Base-by-base conservation (phyloP, 306 rosid species). In the Potentilla sterilis region DNA sequence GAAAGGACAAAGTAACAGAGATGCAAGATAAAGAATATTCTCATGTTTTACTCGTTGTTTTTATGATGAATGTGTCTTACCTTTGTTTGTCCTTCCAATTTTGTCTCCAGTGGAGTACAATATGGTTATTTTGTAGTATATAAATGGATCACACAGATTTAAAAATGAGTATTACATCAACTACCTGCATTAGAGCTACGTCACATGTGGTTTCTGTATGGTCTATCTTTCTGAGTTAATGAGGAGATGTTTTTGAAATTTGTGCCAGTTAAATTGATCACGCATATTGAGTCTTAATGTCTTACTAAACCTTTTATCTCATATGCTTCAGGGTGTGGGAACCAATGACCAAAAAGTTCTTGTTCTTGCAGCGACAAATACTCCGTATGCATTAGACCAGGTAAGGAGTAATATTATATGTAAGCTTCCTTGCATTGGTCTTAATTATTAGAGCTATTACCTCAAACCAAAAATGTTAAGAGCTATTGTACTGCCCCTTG, bases 291-390 rank as follows among this genome's bases (percentile, higher is more conserved):
- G 40, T 69, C 41, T 16, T 81, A 40, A 55, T 61, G 72, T 76
- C 68, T 75, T 48, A 62, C 49, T 81, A 74, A 67, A 61, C 22
- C 55, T 77, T 75, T 64, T 77, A 69, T 58, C 67, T 77, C 69
- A 72, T 75, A 74, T 76, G 24, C 63, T 64, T 74, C 87, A 93
- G 98, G 98, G 98, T 80, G 96, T 96, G n/a, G 99, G 99, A 75
- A 63, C 85, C 86, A 90, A 88, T 84, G 99, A 96, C 73, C 87
- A 96, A 81, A 96, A 96, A 81, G 99, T 96, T 87, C 99, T 96
- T 14, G 98, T 96, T 85, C 99, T 96, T 77, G 99, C 99, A 44
- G 99, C 99, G 47, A 96, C 99, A 49, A 96, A 96, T 85, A 96
- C 99, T 52, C 99, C 99, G 12, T 96, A 96, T 75, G 93, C 99